These are phyloP conservation scores for Colletotrichum sp. DNA, from an alignment of 2,329 filamentous ascomycete species.

Conservation along the genomic window DNA sequence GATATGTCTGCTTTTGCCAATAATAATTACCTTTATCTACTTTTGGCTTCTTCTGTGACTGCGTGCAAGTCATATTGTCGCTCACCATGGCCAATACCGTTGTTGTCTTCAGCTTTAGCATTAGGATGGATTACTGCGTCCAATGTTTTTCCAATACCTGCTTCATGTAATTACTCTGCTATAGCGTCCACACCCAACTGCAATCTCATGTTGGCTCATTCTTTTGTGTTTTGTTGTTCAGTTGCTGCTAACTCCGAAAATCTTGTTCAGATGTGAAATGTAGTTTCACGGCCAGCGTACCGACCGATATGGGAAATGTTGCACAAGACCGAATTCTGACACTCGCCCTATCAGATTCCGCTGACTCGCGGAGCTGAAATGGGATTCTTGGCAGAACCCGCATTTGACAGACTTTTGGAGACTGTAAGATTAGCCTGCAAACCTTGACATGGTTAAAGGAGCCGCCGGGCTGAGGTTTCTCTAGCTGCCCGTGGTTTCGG, in stretches of 20 bases:
- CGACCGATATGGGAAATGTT: not conserved
- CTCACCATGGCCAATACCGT: no score
- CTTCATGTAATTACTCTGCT: no score
- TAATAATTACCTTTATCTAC: not conserved
- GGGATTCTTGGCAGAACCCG: not conserved
- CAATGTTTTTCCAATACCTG: no score
- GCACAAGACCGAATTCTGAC: not conserved
- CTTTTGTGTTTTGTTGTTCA: fast-evolving
- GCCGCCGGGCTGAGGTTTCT: not conserved
- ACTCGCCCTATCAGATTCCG: not conserved
- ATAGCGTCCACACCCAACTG: not conserved
- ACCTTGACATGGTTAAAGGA: not conserved
- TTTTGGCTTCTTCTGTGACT: not conserved
- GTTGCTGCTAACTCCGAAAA: not conserved
- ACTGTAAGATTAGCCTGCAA: not conserved
- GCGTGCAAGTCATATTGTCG: no score
- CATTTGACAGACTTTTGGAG: not conserved
- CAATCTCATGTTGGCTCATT: not conserved
- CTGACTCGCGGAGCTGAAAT: constrained; percentile 12
- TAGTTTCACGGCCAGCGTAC: not conserved
- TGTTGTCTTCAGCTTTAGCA: no score
- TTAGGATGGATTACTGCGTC: no score
- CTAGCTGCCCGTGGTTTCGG: not conserved
- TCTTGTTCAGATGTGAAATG: not conserved
- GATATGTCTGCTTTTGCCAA: not conserved